phyloP scores from a whole-genome alignment of 495 filamentous ascomycete genomes.

The Terfezia claveryi region DNA sequence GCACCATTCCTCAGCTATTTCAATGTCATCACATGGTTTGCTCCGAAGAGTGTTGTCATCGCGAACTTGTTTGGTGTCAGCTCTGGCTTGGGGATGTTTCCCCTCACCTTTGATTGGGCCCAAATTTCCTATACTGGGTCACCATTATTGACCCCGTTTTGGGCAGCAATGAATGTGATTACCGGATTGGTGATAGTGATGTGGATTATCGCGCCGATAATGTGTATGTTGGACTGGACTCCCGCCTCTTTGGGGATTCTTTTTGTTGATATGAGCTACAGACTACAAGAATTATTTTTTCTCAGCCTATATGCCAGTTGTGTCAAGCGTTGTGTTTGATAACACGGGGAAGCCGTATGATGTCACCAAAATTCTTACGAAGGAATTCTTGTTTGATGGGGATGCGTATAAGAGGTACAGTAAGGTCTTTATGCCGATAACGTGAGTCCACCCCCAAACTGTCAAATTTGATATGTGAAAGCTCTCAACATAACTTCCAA shows the following conservation, averaged over 20 bases:
- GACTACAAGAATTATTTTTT: conserved; percentile 57
- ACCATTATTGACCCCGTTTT: conserved; percentile 69
- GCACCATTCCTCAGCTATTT: conserved; percentile 79
- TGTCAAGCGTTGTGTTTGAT: conserved; percentile 57
- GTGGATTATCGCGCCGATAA: conserved; percentile 67
- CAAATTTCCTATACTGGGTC: conserved; percentile 83
- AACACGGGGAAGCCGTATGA: conserved; percentile 58
- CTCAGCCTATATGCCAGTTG: conserved; percentile 60
- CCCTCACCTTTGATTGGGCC: conserved; percentile 82
- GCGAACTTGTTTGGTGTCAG: conserved; percentile 66
- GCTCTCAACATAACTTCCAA: conserved; percentile 8
- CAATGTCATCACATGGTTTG: conserved; percentile 79
- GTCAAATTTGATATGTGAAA: conserved; percentile 9
- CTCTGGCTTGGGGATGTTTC: conserved; percentile 69
- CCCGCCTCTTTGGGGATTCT: background rate
- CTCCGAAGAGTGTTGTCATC: conserved; percentile 50
- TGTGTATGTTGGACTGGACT: conserved; percentile 26
- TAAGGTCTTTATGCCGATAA: conserved; percentile 59
- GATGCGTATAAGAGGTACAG: conserved; percentile 53
- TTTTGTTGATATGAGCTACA: conserved; percentile 1
- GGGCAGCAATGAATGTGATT: conserved; percentile 78
- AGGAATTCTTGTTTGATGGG: conserved; percentile 47
- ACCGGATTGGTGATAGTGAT: conserved; percentile 66
- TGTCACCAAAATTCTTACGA: conserved; percentile 48
- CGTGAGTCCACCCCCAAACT: conserved; percentile 21